Evolutionary conservation across 352 stramenopile species (phyloP).

Genomic region (Aphanomyces astaci): DNA sequence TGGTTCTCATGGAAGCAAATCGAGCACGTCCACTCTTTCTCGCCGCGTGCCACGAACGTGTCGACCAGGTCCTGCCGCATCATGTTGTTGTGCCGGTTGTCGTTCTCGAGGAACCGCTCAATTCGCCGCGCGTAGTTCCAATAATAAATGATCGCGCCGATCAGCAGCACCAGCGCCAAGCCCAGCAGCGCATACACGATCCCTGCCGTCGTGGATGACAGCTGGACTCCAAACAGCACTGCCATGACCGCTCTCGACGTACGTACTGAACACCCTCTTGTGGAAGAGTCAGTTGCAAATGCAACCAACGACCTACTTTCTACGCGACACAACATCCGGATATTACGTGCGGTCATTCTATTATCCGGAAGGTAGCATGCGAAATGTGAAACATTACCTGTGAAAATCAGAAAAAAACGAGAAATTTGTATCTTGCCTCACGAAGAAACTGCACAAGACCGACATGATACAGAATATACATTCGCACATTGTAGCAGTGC

Average conservation of each 20-base stretch:
- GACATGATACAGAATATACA: too few species aligned
- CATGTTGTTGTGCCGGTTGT: slow-evolving; percentile 87
- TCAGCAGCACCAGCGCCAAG: slow-evolving; percentile 56
- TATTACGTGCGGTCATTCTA: neutral
- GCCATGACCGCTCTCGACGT: slow-evolving; percentile 37
- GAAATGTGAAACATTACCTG: slow-evolving; percentile 24
- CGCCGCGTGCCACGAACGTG: slow-evolving; percentile 68
- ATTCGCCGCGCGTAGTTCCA: slow-evolving; percentile 84
- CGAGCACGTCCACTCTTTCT: slow-evolving; percentile 77
- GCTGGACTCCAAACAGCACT: slow-evolving; percentile 69
- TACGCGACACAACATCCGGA: neutral
- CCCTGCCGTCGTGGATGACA: slow-evolving; percentile 52
- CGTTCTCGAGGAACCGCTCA: slow-evolving; percentile 68
- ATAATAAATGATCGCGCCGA: slow-evolving; percentile 78
- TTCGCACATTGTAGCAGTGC: too few species aligned
- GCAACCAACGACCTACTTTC: neutral
- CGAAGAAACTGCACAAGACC: too few species aligned
- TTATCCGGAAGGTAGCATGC: neutral
- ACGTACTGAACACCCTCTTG: neutral
- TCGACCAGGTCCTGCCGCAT: slow-evolving; percentile 80
- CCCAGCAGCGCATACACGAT: slow-evolving; percentile 75
- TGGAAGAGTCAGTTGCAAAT: slow-evolving; percentile 8
- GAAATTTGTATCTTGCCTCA: too few species aligned
- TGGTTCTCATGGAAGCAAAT: slow-evolving; percentile 87
- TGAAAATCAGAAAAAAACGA: too few species aligned